phyloP scores from a whole-genome alignment of 495 filamentous ascomycete species.

The Thozetella sp. region DNA sequence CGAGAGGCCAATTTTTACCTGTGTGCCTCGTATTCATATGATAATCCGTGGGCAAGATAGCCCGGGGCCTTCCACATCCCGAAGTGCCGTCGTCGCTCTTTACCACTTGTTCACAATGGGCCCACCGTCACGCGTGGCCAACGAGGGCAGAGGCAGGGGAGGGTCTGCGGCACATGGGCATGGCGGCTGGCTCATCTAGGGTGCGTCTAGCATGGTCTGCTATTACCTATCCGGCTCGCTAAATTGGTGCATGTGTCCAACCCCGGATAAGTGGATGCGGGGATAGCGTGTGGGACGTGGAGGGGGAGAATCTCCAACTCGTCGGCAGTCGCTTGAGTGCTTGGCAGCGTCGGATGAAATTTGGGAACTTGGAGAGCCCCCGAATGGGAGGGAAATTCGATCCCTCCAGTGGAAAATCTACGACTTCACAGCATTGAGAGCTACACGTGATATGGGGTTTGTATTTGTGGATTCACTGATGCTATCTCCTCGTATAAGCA shows the following conservation, averaged over 20 bases:
- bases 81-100: background rate
- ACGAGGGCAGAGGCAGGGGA: background rate
- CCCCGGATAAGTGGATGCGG: conserved; percentile 2
- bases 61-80: background rate
- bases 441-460: too few species aligned
- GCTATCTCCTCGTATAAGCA: too few species aligned
- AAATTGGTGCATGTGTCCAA: background rate
- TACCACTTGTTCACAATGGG: background rate
- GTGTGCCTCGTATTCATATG: background rate
- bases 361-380: too few species aligned
- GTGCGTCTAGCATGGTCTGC: background rate
- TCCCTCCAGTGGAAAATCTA: too few species aligned
- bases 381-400: too few species aligned
- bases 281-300: background rate
- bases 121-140: background rate
- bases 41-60: background rate
- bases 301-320: background rate
- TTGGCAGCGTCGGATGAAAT: too few species aligned
- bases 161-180: background rate
- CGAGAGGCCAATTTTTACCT: too few species aligned
- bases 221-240: background rate
- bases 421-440: too few species aligned
- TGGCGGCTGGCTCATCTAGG: background rate
- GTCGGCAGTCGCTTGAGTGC: conserved; percentile 1
- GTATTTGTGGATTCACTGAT: too few species aligned